Percentiles rank a stretch among this genome's conserved stretches.
Evolutionary conservation across 1,284 basidiomycete species (phyloP).

Genomic region (Leccinum fuscescens): DNA sequence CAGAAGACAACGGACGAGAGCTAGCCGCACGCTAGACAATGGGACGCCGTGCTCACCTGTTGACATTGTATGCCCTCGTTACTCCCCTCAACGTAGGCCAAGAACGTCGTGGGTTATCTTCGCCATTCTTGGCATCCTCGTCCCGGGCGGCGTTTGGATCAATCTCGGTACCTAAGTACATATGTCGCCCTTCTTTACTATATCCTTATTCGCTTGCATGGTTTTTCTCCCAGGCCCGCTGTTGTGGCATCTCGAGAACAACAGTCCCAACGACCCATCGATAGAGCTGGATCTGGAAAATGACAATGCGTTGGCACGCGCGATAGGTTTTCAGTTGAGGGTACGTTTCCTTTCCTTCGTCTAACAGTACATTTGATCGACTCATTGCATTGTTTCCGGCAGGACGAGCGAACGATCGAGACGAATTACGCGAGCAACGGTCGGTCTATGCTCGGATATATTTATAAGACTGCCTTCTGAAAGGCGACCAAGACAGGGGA

Average conservation of each 20-base stretch:
- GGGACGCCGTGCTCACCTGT: slow-evolving; percentile 91
- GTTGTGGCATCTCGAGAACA: slow-evolving; percentile 96
- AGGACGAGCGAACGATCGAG: slow-evolving; percentile 70
- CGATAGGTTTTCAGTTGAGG: slow-evolving; percentile 81
- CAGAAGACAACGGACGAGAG: slow-evolving; percentile 42
- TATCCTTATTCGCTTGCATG: not conserved
- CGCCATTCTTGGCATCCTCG: slow-evolving; percentile 68
- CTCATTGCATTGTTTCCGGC: not conserved
- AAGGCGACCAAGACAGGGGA: slow-evolving; percentile 59
- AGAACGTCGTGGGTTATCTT: slow-evolving; percentile 89
- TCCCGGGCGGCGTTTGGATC: slow-evolving; percentile 83
- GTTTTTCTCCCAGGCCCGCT: slow-evolving; percentile 63
- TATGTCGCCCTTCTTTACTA: slow-evolving; percentile 33
- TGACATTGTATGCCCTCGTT: slow-evolving; percentile 91
- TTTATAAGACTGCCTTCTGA: slow-evolving; percentile 87
- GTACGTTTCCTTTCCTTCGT: slow-evolving; percentile 42
- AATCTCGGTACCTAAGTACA: slow-evolving; percentile 60
- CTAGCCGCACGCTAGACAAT: slow-evolving; percentile 71
- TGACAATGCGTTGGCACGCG: slow-evolving; percentile 71
- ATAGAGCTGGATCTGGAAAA: slow-evolving; percentile 91
- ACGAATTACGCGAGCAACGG: slow-evolving; percentile 88
- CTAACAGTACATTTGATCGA: slow-evolving; percentile 1
- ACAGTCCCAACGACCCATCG: slow-evolving; percentile 73
- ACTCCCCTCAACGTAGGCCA: slow-evolving; percentile 53
- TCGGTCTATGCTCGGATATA: slow-evolving; percentile 83